Evolutionary conservation across 2,329 filamentous ascomycete species (phyloP).

Genomic region (Xenoacremonium recifei): DNA sequence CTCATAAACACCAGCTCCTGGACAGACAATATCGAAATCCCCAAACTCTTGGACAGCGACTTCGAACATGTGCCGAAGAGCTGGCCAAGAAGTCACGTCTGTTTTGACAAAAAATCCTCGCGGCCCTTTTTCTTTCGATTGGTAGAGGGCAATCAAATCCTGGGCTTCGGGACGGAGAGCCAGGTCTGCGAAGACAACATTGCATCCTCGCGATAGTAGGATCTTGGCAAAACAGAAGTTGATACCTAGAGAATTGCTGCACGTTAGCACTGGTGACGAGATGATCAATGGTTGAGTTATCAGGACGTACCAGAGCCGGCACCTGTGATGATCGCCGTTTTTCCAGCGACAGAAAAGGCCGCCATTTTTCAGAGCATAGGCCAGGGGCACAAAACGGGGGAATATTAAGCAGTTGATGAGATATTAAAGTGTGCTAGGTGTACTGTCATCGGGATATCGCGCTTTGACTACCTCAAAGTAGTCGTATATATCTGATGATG

Average conservation of each 20-base stretch:
- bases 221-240: slow-evolving; percentile 43
- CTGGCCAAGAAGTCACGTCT: slow-evolving; percentile 43
- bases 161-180: slow-evolving; percentile 41
- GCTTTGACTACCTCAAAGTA: too few relatives aligned
- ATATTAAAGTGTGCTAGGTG: too few relatives aligned
- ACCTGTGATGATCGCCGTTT: slow-evolving; percentile 29
- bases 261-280: background rate
- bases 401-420: too few relatives aligned
- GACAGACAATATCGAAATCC: slow-evolving; percentile 41
- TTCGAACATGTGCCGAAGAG: slow-evolving; percentile 35
- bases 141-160: slow-evolving; percentile 27
- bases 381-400: too few relatives aligned
- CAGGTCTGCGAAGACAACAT: slow-evolving; percentile 45
- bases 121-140: slow-evolving; percentile 13
- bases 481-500: too few relatives aligned
- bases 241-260: slow-evolving; percentile 32
- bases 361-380: too few relatives aligned
- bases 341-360: slow-evolving; percentile 26
- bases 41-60: slow-evolving; percentile 35
- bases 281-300: too few relatives aligned
- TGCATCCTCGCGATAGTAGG: slow-evolving; percentile 40
- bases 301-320: slow-evolving; percentile 24
- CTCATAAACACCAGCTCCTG: slow-evolving; percentile 47
- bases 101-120: slow-evolving; percentile 42
- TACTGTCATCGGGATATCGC: too few relatives aligned